Evolutionary conservation across 768 basidiomycete species (phyloP), one percentile per base, ranked within the genome.

Genomic region (Auricularia sp.): DNA sequence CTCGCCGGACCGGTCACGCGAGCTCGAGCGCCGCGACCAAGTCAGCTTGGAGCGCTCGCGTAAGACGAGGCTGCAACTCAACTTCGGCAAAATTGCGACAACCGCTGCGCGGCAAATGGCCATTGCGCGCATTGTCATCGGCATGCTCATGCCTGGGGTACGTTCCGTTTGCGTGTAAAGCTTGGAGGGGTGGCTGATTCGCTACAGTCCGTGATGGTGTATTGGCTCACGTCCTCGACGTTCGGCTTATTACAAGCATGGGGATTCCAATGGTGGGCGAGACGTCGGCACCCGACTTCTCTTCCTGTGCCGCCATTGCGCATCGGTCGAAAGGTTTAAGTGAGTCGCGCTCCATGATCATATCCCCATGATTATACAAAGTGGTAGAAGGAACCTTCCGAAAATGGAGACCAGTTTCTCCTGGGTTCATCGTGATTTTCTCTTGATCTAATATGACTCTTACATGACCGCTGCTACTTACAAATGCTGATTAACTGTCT

Each of bases 391-490:
- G 84, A 83, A 86, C 78, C 88, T 85, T 76, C 70, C 37, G 65
- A 11, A 58, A 65, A 67, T 42, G 65, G 70, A 70, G 69, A 72
- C 69, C 67, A 58, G 58, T 67, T 73, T 72, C 71, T 69, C 67
- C 21, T 39, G 66, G 87, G 81, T 73, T 75, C 79, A 81, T 85
- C 14, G 47, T 85, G 89, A 84, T 75, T 75, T 67, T 74, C 80
- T 81, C 90, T 92, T 92, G 90, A 92, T 92, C 90, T 92, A 92
- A 92, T 92, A 87, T 92, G 90, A 92, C 82, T 29, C 35, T 6
- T 8, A n/a, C 34, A 21, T 24, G 36, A 29, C 6, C 10, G n/a
- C 56, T 16, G 37, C n/a, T 44, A 24, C 35, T 4, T 42, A 44
- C n/a, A 44, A 11, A n/a, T 63, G 42, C 16, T 44, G 3, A n/a